Base-by-base conservation (phyloP, 139 green algal species). In the Chara braunii region DNA sequence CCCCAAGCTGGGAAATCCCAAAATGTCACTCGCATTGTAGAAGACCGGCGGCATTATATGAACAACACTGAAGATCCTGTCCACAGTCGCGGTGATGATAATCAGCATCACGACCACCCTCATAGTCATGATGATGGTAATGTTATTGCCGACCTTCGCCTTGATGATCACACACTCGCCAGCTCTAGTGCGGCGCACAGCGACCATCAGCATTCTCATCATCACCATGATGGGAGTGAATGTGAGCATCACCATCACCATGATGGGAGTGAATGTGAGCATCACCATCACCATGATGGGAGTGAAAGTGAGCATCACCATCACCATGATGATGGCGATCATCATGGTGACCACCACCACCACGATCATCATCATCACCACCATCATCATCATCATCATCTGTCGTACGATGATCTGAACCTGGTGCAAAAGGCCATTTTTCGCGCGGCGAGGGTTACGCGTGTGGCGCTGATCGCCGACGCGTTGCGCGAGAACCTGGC, bases 401-500 rank as follows among this genome's bases (percentile, higher is more conserved):
- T 7, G 23, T 14, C 9, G 11, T 12, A 64, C 9, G 54, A 11
- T 30, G 50, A 58, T 22, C 64, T 72, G 12, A 76, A 76, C 29
- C 28, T 23, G 11, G 22, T 59, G 1, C 68, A 76, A 48, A 8
- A 37, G 2, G 23, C 60, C 8, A 22, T 77, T 9, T 14, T 74
- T 26, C 26, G 35, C 24, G 45, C 57, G 23, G 65, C 33, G 5
- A 12, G 43, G 22, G 18, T n/a, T 35, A 12, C 42, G 2, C 45
- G 54, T 11, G 22, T 66, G 42, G n/a, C n/a, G 6, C 12, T 14
- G 11, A 50, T 77, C 5, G 68, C 62, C 31, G 22, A 65, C 61
- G 18, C 56, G 22, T 34, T 77, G 37, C 44, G 68, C 22, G 68
- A 77, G 32, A 75, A n/a, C 34, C 24, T 74, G n/a, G 37, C n/a